Conservation (phyloP, 441 rosid genomes). For the Pelargonium australe region DNA sequence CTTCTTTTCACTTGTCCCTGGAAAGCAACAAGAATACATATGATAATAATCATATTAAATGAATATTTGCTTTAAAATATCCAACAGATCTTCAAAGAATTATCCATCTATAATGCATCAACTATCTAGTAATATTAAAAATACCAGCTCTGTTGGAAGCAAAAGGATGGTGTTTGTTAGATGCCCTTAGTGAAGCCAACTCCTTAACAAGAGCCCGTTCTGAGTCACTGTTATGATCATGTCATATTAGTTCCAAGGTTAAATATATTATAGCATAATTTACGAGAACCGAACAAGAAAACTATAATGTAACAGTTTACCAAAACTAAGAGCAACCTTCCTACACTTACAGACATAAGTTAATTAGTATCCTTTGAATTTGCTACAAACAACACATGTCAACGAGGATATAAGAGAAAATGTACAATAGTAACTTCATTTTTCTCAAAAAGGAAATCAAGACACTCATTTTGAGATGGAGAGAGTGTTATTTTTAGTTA, state of each 20-base stretch:
- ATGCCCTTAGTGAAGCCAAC: slow-evolving; percentile 47
- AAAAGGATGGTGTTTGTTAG: slow-evolving; percentile 32
- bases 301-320: slow-evolving; percentile 6
- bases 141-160: slow-evolving; percentile 32
- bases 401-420: too few species aligned
- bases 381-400: too few species aligned
- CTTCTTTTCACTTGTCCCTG: slow-evolving; percentile 29
- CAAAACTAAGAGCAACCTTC: slow-evolving; percentile 1
- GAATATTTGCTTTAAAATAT: background rate
- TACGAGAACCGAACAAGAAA: background rate
- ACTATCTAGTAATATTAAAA: slow-evolving; percentile 5
- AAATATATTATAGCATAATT: background rate
- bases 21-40: slow-evolving; percentile 8
- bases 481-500: too few species aligned
- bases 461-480: too few species aligned
- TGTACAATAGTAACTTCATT: too few species aligned
- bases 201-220: slow-evolving; percentile 66
- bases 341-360: background rate
- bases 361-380: too few species aligned
- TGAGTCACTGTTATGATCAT: slow-evolving; percentile 40
- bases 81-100: slow-evolving; percentile 4
- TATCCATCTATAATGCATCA: background rate
- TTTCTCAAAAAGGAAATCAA: too few species aligned
- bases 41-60: background rate
- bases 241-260: slow-evolving; percentile 14